Conservation (phyloP, 305 asterid species). For the Galium porrigens region DNA sequence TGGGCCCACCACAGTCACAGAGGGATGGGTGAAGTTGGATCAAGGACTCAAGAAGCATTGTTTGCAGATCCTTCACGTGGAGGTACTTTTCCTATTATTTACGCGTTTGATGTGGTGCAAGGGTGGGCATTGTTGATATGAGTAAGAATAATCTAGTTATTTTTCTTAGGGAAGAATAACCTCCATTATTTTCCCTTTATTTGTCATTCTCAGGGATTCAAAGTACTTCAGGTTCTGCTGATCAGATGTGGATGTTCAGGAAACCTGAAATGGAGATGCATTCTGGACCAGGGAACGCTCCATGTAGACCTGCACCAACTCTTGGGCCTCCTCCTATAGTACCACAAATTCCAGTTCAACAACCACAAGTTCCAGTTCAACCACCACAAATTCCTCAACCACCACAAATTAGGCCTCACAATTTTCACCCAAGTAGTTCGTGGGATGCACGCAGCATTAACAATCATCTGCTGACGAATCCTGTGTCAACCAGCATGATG, state of each 20-base stretch:
- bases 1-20: slow-evolving; percentile 36
- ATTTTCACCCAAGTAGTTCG: slow-evolving; percentile 44
- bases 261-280: slow-evolving; percentile 9
- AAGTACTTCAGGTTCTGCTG: slow-evolving; percentile 21
- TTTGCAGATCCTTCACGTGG: slow-evolving; percentile 21
- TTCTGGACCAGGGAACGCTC: slow-evolving; percentile 35
- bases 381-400: slow-evolving; percentile 49
- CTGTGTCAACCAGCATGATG: slow-evolving; percentile 33
- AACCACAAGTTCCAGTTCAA: slow-evolving; percentile 49
- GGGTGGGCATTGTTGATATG: background rate
- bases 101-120: background rate
- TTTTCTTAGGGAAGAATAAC: background rate
- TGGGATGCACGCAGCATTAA: slow-evolving; percentile 61
- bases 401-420: slow-evolving; percentile 42
- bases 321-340: slow-evolving; percentile 36
- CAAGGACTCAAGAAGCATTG: slow-evolving; percentile 19
- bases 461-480: slow-evolving; percentile 37
- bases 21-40: slow-evolving; percentile 41
- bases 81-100: slow-evolving; percentile 15
- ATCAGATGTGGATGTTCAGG: slow-evolving; percentile 21
- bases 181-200: background rate
- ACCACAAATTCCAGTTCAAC: slow-evolving; percentile 48
- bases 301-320: slow-evolving; percentile 30
- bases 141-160: background rate
- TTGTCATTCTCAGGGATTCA: slow-evolving; percentile 19